phyloP scores from a whole-genome alignment of 495 filamentous ascomycete genomes.

The Trichoderma gamsii region DNA sequence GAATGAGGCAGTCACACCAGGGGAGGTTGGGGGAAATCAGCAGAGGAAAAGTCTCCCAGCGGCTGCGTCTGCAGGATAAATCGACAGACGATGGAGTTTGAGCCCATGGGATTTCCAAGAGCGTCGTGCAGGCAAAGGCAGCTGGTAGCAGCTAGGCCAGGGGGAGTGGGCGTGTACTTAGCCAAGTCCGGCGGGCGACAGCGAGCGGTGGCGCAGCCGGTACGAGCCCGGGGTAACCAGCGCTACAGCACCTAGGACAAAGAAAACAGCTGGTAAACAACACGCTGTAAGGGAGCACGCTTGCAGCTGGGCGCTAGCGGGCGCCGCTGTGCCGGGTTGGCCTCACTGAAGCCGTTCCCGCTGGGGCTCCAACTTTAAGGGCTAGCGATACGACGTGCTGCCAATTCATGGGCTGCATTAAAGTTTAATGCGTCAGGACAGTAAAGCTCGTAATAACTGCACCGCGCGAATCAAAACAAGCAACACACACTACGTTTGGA shows the following conservation, averaged over 20 bases:
- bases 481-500: no score
- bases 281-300: neutral
- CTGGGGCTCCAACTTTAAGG: neutral
- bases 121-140: neutral
- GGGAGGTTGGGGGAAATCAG: neutral
- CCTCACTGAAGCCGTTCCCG: constrained; percentile 10
- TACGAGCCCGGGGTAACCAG: neutral
- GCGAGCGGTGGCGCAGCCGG: neutral
- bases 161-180: neutral
- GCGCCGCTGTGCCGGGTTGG: neutral
- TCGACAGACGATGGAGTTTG: neutral
- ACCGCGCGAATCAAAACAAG: no score
- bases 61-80: neutral
- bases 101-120: neutral
- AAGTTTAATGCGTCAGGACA: no score
- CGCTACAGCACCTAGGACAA: neutral
- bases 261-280: neutral
- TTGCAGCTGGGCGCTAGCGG: neutral
- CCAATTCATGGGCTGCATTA: no score
- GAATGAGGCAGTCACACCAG: constrained; percentile 17
- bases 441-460: no score
- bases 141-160: neutral
- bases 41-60: constrained; percentile 10
- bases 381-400: neutral
- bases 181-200: neutral